A percentile compares a stretch with the other conserved stretches of the same genome.
Conservation (phyloP, 495 filamentous ascomycete genomes). For the Trichoderma reesei region DNA sequence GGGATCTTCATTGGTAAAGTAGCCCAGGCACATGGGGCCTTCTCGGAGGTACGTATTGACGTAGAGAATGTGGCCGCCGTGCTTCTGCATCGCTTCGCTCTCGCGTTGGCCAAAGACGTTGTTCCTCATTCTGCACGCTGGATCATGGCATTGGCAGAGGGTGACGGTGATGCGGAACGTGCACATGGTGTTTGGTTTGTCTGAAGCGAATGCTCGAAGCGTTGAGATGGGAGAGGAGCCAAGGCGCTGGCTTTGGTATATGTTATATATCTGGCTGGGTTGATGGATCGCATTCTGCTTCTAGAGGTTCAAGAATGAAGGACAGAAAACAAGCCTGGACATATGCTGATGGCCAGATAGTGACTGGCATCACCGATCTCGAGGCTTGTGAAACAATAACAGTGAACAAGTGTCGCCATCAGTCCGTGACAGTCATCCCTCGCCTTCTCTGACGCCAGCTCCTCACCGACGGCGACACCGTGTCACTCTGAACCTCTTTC, state of each 20-base stretch:
- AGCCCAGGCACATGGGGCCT: not conserved
- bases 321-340: too few relatives aligned
- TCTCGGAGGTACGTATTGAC: not conserved
- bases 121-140: not conserved
- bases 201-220: too few relatives aligned
- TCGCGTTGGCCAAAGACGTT: not conserved
- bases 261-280: not conserved
- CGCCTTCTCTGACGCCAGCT: too few relatives aligned
- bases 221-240: too few relatives aligned
- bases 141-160: not conserved
- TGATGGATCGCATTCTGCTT: too few relatives aligned
- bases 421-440: not conserved
- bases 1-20: not conserved
- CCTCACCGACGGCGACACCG: not conserved
- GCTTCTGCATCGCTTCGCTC: not conserved
- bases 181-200: not conserved
- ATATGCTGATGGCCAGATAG: not conserved
- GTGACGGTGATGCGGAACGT: not conserved
- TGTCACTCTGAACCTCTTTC: not conserved
- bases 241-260: not conserved
- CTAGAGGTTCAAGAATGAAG: too few relatives aligned
- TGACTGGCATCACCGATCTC: not conserved
- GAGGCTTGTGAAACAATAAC: not conserved
- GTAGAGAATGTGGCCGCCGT: not conserved
- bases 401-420: not conserved